Base-by-base conservation (phyloP, 1,139 yeast species). In the Candida pseudocylindracea region DNA sequence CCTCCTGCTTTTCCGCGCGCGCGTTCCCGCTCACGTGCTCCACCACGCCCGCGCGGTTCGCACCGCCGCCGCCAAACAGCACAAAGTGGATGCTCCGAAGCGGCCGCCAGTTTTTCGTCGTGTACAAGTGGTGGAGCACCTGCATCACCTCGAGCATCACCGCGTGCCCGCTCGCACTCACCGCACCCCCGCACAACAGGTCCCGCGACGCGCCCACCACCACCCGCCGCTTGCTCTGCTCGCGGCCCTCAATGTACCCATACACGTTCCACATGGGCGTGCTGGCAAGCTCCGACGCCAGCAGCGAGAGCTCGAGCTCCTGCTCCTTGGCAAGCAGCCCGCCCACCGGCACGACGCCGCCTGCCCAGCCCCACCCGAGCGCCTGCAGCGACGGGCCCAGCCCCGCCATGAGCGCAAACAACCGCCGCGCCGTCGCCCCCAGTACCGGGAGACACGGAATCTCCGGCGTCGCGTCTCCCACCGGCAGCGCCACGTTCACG, bases 141-240 rank as follows among this genome's bases (percentile, higher is more conserved):
- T 78, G 67, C 4, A 80, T 70, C 35, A 85, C 51, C 42, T 81
- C 91, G 11, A 85, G 53, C 36, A 88, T 48, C 2, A 75, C 59
- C 0, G 75, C 70, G 1, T 91, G 72, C 0, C 94, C 93, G 2
- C 93, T 70, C 42, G 70, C 69, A 13, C 88, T 72, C 27, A 68
- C 63, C 0, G 92, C 73, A 9, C 95, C 96, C 41, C 59, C 67
- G 41, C 92, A 72, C 27, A 69, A 53, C 0, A 93, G 59, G 45
- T 85, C 95, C 40, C 95, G 60, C 6, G 78, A 67, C 0, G 95
- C 83, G 2, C 94, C 95, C 36, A 88, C 66, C 7, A 85, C 60
- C 7, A 88, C 54, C 0, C 81, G 81, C 40, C 72, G 66, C 27
- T 70, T 80, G 12, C 60, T 55, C 49, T 81, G 93, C 46, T 88